phyloP scores from a whole-genome alignment of 1,284 basidiomycete species.

The Gomphus sp. region DNA sequence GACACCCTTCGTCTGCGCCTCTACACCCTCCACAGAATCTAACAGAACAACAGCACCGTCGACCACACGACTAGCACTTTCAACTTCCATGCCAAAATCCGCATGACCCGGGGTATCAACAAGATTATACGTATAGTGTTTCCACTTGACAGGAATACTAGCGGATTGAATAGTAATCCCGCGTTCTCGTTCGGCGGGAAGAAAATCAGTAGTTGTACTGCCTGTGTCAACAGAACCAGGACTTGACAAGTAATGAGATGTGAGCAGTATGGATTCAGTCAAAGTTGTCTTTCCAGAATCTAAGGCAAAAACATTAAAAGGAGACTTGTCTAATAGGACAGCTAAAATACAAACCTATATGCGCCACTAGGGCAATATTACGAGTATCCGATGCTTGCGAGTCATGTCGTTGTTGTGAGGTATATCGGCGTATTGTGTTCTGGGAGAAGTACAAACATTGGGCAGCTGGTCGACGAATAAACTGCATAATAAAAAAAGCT shows the following conservation, averaged over 20 bases:
- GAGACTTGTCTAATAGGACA: slow-evolving; percentile 1
- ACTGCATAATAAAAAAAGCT: not conserved
- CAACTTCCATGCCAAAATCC: slow-evolving; percentile 93
- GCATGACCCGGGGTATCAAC: slow-evolving; percentile 90
- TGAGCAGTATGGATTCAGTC: slow-evolving; percentile 78
- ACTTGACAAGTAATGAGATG: slow-evolving; percentile 62
- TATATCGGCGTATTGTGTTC: not conserved
- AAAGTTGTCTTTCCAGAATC: slow-evolving; percentile 90
- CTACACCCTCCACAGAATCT: slow-evolving; percentile 87
- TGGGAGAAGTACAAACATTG: not conserved
- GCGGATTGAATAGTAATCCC: slow-evolving; percentile 91
- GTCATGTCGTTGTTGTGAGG: slow-evolving; percentile 1
- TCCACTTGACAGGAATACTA: slow-evolving; percentile 87
- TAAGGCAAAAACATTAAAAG: slow-evolving; percentile 1
- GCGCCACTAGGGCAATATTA: slow-evolving; percentile 77
- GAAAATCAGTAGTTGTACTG: slow-evolving; percentile 85
- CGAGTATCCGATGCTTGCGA: slow-evolving; percentile 35
- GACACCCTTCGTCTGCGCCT: slow-evolving; percentile 83
- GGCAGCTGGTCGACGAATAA: not conserved
- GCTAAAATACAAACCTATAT: slow-evolving; percentile 48
- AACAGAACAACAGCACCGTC: slow-evolving; percentile 85
- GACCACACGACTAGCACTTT: slow-evolving; percentile 82
- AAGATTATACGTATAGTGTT: slow-evolving; percentile 74
- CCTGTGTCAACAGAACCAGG: slow-evolving; percentile 83
- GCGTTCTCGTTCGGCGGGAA: slow-evolving; percentile 81